A percentile compares a stretch with the other conserved stretches of the same genome.
Evolutionary conservation across 257 asterid species (phyloP).

Genomic region (Petrea volubilis): DNA sequence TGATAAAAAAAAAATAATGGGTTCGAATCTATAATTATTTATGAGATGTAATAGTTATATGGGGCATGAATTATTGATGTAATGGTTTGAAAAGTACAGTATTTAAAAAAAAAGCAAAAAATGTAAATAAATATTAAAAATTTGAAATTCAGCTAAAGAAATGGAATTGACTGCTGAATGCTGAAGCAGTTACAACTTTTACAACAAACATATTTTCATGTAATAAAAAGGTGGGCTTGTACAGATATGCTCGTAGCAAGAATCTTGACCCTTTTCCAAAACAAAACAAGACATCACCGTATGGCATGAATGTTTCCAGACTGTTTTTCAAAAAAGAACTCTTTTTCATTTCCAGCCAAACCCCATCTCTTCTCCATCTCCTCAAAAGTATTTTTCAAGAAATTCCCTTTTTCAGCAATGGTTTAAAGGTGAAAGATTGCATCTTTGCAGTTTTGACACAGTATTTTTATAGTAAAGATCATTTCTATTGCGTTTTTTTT

Average conservation of each 20-base stretch:
- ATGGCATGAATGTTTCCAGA: conserved; percentile 48
- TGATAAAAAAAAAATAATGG: no score
- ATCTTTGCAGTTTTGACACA: conserved; percentile 5
- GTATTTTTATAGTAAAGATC: neutral
- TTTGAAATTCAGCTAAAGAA: neutral
- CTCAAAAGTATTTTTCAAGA: conserved; percentile 3
- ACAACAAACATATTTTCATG: conserved; percentile 18
- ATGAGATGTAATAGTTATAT: no score
- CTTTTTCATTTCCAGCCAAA: conserved; percentile 28
- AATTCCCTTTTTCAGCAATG: conserved; percentile 18
- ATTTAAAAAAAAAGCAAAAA: no score
- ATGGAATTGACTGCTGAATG: conserved; percentile 17
- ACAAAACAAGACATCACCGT: conserved; percentile 11
- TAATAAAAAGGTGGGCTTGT: conserved; percentile 21
- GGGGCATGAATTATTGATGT: neutral
- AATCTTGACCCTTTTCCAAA: conserved; percentile 37
- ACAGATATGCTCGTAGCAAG: conserved; percentile 26
- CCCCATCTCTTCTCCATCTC: conserved; percentile 25
- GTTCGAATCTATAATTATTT: no score
- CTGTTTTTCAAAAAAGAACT: conserved; percentile 40
- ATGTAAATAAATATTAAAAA: no score
- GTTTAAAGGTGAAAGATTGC: conserved; percentile 21
- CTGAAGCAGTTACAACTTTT: conserved; percentile 34
- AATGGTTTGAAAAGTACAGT: neutral
- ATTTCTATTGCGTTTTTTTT: neutral